phyloP scores from a whole-genome alignment of 345 rosid species.

The Salix koriyanagi region DNA sequence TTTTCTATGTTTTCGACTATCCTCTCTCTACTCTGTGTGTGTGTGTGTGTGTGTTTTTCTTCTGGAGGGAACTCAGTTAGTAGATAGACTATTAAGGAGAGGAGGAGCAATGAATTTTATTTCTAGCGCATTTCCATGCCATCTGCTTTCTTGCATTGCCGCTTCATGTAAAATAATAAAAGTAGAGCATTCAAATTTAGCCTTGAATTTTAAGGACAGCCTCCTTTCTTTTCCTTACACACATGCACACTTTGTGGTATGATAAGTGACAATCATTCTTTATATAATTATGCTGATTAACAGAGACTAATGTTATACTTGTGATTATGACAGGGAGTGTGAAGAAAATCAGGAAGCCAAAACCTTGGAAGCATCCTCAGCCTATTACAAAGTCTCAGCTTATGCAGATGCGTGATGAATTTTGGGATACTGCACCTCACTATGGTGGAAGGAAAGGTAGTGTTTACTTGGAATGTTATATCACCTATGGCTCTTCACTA shows the following conservation, averaged over 20 bases:
- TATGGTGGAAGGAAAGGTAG: slow-evolving; percentile 85
- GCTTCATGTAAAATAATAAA: neutral
- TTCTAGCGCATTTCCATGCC: neutral
- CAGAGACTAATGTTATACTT: neutral
- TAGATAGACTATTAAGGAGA: neutral
- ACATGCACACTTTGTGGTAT: neutral
- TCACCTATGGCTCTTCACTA: neutral
- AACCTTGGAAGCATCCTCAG: slow-evolving; percentile 83
- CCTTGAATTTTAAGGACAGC: neutral
- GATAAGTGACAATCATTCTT: neutral
- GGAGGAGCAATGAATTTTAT: neutral
- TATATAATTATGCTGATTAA: neutral
- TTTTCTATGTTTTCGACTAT: neutral
- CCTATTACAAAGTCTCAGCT: slow-evolving; percentile 70
- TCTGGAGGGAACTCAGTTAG: neutral
- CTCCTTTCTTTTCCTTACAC: neutral
- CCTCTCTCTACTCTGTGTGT: neutral
- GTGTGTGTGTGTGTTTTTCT: too few relatives aligned
- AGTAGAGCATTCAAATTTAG: neutral
- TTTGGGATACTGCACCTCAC: slow-evolving; percentile 98
- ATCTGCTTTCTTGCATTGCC: neutral
- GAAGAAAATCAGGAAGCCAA: slow-evolving; percentile 82
- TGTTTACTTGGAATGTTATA: neutral
- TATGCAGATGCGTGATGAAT: slow-evolving; percentile 74
- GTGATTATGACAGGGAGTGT: slow-evolving; percentile 36